Conservation (phyloP, 2,329 filamentous ascomycete genomes). For the Curvularia verruculosa region DNA sequence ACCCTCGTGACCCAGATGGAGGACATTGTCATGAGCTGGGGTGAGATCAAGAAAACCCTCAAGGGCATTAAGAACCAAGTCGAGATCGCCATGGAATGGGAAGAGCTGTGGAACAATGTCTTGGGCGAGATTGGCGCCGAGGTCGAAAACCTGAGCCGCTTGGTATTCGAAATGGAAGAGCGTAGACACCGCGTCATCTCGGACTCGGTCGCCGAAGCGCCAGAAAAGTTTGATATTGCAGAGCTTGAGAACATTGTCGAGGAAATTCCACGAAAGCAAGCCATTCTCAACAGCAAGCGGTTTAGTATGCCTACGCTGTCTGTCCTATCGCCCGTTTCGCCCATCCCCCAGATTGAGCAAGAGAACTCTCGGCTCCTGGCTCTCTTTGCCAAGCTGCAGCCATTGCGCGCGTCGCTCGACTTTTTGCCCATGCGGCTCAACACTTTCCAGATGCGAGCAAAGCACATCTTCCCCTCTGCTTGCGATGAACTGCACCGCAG, state of each 20-base stretch:
- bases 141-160: slow-evolving; percentile 75
- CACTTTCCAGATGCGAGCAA: slow-evolving; percentile 80
- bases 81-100: slow-evolving; percentile 98
- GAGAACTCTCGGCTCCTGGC: slow-evolving; percentile 89
- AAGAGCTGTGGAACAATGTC: slow-evolving; percentile 93
- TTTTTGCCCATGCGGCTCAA: slow-evolving; percentile 94
- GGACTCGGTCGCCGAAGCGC: slow-evolving; percentile 65
- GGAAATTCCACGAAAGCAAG: slow-evolving; percentile 69
- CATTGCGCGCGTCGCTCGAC: slow-evolving; percentile 87
- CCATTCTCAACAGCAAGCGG: slow-evolving; percentile 64
- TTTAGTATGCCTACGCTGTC: slow-evolving; percentile 69
- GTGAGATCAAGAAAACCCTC: slow-evolving; percentile 76
- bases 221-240: slow-evolving; percentile 74
- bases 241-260: slow-evolving; percentile 94
- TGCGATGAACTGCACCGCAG: slow-evolving; percentile 86
- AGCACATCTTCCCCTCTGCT: slow-evolving; percentile 82
- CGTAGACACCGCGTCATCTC: slow-evolving; percentile 78
- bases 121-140: slow-evolving; percentile 92
- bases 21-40: slow-evolving; percentile 81
- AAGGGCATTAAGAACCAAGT: slow-evolving; percentile 86
- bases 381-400: slow-evolving; percentile 94
- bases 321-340: slow-evolving; percentile 65
- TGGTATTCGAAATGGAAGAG: slow-evolving; percentile 98
- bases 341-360: slow-evolving; percentile 63
- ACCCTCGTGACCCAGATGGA: slow-evolving; percentile 89